A percentile compares a stretch with the other conserved stretches of the same genome.
phyloP scores from a whole-genome alignment of 2,329 filamentous ascomycete genomes.

The Sclerotinia nivalis region DNA sequence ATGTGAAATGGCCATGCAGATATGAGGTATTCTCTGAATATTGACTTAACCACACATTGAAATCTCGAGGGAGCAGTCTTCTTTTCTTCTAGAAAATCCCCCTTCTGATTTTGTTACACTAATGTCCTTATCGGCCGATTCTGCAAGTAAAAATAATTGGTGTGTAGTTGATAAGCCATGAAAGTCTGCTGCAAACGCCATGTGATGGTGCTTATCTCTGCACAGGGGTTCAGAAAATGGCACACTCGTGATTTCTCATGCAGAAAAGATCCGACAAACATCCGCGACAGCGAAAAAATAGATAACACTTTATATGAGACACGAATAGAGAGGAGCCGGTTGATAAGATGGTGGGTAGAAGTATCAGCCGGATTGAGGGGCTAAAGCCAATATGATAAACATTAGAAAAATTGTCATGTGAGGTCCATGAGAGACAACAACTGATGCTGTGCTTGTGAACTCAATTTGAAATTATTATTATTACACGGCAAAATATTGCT shows the following conservation, averaged over 20 bases:
- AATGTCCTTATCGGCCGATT: neutral
- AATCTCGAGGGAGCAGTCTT: neutral
- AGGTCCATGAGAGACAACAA: slow-evolving; percentile 8
- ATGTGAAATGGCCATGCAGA: neutral
- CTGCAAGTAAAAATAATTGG: neutral
- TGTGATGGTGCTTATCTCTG: slow-evolving; percentile 25
- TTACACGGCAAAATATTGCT: neutral
- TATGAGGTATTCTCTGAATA: neutral
- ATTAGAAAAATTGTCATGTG: neutral
- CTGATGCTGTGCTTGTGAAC: slow-evolving; percentile 20
- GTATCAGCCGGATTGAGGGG: neutral
- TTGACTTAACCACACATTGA: neutral
- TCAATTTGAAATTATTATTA: neutral
- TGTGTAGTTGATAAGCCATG: slow-evolving; percentile 21
- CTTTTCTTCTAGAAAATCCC: slow-evolving; percentile 11
- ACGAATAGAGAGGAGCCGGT: neutral
- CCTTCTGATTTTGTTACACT: neutral
- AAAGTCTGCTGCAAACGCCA: slow-evolving; percentile 22
- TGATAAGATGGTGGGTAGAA: slow-evolving; percentile 8
- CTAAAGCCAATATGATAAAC: slow-evolving; percentile 11
- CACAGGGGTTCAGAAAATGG: slow-evolving; percentile 10
- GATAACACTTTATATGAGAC: neutral
- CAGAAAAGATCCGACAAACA: slow-evolving; percentile 2
- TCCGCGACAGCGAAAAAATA: neutral
- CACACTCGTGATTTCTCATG: slow-evolving; percentile 19